Conservation (phyloP, 2,329 filamentous ascomycete species). For the Arthrobotrys musiformis region DNA sequence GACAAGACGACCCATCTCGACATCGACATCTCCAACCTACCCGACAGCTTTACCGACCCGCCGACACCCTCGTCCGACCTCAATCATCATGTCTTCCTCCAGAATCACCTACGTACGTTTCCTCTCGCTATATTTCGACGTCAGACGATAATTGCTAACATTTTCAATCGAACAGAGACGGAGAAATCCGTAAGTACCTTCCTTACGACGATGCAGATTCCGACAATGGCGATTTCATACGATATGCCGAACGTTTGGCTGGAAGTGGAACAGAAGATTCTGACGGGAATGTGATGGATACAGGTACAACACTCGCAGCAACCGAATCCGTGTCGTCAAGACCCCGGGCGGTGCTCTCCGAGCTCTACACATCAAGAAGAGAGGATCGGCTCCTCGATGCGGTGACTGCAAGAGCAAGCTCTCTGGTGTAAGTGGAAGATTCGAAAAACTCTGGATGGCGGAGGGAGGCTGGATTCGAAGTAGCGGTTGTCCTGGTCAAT, state of each 20-base stretch:
- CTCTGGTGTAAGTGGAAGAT: conserved; percentile 82
- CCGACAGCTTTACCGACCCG: conserved; percentile 30
- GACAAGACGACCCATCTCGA: conserved; percentile 53
- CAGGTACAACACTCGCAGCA: conserved; percentile 98
- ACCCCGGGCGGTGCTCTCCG: conserved; percentile 95
- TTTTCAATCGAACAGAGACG: conserved; percentile 65
- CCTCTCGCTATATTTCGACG: neutral
- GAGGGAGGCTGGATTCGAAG: conserved; percentile 11
- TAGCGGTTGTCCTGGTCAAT: conserved; percentile 55
- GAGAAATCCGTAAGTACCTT: conserved; percentile 66
- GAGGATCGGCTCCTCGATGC: conserved; percentile 96
- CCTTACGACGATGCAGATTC: conserved; percentile 15
- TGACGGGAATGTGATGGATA: conserved; percentile 36
- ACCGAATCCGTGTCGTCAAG: conserved; percentile 95
- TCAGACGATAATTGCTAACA: conserved; percentile 60
- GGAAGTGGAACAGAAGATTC: conserved; percentile 51
- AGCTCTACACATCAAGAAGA: conserved; percentile 99
- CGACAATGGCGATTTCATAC: conserved; percentile 3
- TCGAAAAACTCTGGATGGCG: neutral
- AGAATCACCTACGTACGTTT: conserved; percentile 70
- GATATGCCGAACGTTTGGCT: neutral
- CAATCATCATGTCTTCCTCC: conserved; percentile 67
- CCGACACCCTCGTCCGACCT: conserved; percentile 58
- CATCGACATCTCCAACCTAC: conserved; percentile 45
- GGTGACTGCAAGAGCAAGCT: conserved; percentile 99